Evolutionary conservation across 257 asterid species (phyloP), one percentile per base, ranked within the genome.

Genomic region (Orobanche coerulescens): DNA sequence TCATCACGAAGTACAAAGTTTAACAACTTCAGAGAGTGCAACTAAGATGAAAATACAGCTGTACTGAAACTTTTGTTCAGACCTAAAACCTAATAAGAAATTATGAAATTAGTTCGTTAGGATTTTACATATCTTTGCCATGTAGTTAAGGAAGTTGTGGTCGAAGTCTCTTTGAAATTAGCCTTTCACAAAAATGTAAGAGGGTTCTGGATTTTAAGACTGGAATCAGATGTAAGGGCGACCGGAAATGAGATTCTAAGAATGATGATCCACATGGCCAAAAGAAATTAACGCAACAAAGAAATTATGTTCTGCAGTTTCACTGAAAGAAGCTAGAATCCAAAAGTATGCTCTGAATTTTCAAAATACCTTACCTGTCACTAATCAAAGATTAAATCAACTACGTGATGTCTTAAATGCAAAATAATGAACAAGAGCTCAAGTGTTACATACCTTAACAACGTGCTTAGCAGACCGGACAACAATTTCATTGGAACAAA

Each of bases 381-480:
- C 22, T 16, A 65, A 53, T 54, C 6, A 20, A 44, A 46, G 42
- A 46, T 25, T 28, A 23, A 7, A 33, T 22, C 13, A 58, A 2
- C 60, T 15, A 24, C 58, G 47, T 9, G 43, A 31, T 44, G 20
- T 37, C 37, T 1, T n/a, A 39, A 11, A 36, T 10, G 26, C 44
- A 39, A 23, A 34, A 48, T 25, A 66, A 44, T 23, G 31, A 8
- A 26, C 10, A 39, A 65, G 42, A 13, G 44, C 60, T 4, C 4
- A 7, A 19, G 7, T 51, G 61, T 37, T 6, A 23, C 56, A 75
- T 79, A 90, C 97, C 95, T 82, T 90, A 63, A 90, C 54, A 28
- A 84, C 73, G 68, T 86, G 97, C 81, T 90, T 90, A 19, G 94
- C 95, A 63, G 92, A 90, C 74, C 97, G 77, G 62, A 81, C 90